Base-by-base conservation (phyloP, 2,329 filamentous ascomycete genomes). In the Elsinoe australis region DNA sequence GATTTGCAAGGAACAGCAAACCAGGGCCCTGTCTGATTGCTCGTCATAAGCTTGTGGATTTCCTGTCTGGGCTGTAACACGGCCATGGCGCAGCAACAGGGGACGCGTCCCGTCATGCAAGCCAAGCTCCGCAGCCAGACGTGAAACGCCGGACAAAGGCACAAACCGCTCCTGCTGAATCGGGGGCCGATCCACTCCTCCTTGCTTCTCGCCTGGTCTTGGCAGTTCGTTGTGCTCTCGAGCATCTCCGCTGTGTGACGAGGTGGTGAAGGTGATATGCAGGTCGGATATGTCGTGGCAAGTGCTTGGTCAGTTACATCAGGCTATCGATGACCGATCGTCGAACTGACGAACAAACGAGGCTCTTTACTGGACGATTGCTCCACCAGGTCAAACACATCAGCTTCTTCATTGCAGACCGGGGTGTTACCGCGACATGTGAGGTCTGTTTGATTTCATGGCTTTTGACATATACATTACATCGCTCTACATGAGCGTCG, bases 61-160 rank as follows among this genome's bases (percentile, higher is more conserved):
- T 44, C 26, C 39, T 17, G 8, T 28, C 3, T 6, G 26, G 12
- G 26, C 24, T 24, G 8, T 28, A 44, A 24, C 21, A 21, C 36
- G 21, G 39, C 39, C 39, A 44, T 44, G 39, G 39, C 39, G 39
- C 39, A 44, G 39, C 39, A 44, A 24, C n/a, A 31, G 15, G 24
- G 39, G 39, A 44, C 39, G 26, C 26, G 26, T 29, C n/a, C n/a
- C n/a, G n/a, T n/a, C n/a, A n/a, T n/a, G n/a, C n/a, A n/a, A n/a
- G n/a, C n/a, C n/a, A n/a, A n/a, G n/a, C n/a, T n/a, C n/a, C n/a
- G n/a, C n/a, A n/a, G n/a, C n/a, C n/a, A n/a, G n/a, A n/a, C 17
- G 24, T 44, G 39, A 44, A 44, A 44, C 39, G 39, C 39, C 39
- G 39, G 39, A 44, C 24, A 8, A 19, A 29, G 22, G 24, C 4